Conservation (phyloP, 768 basidiomycete genomes). For the Leccinum aurantiacum region DNA sequence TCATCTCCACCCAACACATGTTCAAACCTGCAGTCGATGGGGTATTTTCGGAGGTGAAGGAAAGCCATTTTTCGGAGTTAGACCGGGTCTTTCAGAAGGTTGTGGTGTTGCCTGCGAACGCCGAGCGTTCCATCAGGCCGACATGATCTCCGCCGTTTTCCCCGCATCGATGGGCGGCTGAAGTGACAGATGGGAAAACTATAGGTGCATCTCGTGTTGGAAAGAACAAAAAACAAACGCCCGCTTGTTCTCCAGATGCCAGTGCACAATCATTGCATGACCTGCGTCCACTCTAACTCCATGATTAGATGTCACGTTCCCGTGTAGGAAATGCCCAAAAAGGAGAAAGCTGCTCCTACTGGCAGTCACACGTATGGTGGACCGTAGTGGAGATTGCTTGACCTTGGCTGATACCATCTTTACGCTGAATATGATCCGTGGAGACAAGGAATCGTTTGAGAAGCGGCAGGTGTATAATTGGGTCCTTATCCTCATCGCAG, state of each 20-base stretch:
- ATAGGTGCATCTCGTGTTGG: background rate
- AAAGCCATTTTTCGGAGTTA: slow-evolving; percentile 17
- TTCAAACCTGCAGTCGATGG: background rate
- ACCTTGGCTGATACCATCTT: background rate
- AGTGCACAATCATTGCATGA: background rate
- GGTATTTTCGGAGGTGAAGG: background rate
- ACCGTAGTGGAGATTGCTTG: background rate
- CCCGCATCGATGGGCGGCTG: background rate
- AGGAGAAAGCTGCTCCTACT: background rate
- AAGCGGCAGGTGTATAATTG: background rate
- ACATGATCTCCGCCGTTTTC: background rate
- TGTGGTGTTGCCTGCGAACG: background rate
- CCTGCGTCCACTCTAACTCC: slow-evolving; percentile 24
- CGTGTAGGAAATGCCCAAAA: background rate
- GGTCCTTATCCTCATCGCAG: background rate
- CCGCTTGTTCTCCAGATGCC: background rate
- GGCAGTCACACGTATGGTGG: slow-evolving; percentile 1
- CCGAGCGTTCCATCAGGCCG: background rate
- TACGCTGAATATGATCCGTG: background rate
- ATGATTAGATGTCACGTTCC: background rate
- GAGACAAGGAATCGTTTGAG: background rate
- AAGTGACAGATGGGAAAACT: background rate
- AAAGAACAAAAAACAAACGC: background rate
- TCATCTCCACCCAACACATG: slow-evolving; percentile 3
- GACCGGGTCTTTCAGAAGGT: slow-evolving; percentile 14